Evolutionary conservation across 129 eudicot genomes (phyloP), one percentile per base, ranked within the genome.

Genomic region (Pittosporum tobira): DNA sequence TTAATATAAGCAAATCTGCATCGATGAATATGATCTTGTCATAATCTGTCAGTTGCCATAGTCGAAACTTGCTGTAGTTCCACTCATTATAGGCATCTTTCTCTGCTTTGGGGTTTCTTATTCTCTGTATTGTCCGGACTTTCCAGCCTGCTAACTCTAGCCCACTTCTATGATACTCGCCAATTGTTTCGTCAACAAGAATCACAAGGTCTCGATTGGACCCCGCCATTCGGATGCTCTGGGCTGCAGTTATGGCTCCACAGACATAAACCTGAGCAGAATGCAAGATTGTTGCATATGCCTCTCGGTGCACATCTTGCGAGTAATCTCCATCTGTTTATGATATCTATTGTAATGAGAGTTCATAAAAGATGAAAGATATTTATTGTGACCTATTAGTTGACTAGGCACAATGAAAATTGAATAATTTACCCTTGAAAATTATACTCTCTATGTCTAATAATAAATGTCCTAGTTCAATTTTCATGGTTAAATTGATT

Each of bases 41-140:
- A 30, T 82, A 82, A 31, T 82, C 89, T 10, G 84, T 82, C 0
- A 82, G 72, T 27, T 82, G 89, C 89, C 89, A 82, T 27, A 82
- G 53, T 18, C 89, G 54, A 74, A 82, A 82, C 79, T 82, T 82
- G 84, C 84, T 82, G 51, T 82, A 82, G 62, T 82, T 82, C 84
- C 84, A 82, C 57, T 82, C 89, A 34, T 82, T 82, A 42, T 82
- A 82, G 12, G 89, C 79, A 43, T 82, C 79, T 47, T 75, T 74
- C 40, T 78, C 84, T 0, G 89, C 89, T 40, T 75, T 78, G 3
- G 89, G 89, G 22, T 82, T 82, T 19, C 89, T 23, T 21, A 82
- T 82, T 22, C 89, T 67, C 59, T 78, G 45, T 38, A 82, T 82
- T 22, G 74, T 77, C 19, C 79, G 59, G 24, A 78, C 69, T 54